A percentile compares a stretch with the other conserved stretches of the same genome.
These are phyloP conservation scores for Camelina laxa DNA, from an alignment of 345 rosid genomes.

Conservation along the genomic window DNA sequence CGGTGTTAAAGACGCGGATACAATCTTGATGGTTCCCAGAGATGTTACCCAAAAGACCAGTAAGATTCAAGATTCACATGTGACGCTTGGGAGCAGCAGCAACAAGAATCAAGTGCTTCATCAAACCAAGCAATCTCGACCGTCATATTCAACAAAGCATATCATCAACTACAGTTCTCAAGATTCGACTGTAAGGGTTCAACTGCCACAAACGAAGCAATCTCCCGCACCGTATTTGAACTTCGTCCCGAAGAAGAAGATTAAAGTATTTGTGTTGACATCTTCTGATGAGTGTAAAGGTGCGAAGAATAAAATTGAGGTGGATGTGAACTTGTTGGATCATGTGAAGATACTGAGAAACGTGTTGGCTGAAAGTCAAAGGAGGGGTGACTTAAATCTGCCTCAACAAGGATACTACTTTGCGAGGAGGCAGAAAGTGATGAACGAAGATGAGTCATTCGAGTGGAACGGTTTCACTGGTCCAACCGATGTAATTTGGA, in stretches of 20 bases:
- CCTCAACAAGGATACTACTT: too few relatives aligned
- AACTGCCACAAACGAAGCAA: too few relatives aligned
- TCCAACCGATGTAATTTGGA: background rate
- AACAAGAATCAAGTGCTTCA: background rate
- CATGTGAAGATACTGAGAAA: conserved; percentile 56
- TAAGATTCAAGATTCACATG: background rate
- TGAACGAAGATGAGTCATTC: conserved; percentile 84
- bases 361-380: too few relatives aligned
- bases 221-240: too few relatives aligned
- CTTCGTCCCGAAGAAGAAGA: background rate
- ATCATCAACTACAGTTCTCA: background rate
- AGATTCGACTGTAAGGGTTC: background rate
- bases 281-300: background rate
- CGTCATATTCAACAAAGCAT: background rate
- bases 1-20: conserved; percentile 59
- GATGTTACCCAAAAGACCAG: background rate
- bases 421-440: conserved; percentile 34
- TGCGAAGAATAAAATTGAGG: conserved; percentile 46
- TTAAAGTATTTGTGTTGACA: background rate
- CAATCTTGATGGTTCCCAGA: conserved; percentile 53
- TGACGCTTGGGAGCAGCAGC: background rate
- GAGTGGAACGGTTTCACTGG: conserved; percentile 56
- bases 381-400: too few relatives aligned
- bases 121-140: too few relatives aligned
- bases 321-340: conserved; percentile 52